phyloP scores from a whole-genome alignment of 2,329 filamentous ascomycete species.

The Aspergillus sojae region DNA sequence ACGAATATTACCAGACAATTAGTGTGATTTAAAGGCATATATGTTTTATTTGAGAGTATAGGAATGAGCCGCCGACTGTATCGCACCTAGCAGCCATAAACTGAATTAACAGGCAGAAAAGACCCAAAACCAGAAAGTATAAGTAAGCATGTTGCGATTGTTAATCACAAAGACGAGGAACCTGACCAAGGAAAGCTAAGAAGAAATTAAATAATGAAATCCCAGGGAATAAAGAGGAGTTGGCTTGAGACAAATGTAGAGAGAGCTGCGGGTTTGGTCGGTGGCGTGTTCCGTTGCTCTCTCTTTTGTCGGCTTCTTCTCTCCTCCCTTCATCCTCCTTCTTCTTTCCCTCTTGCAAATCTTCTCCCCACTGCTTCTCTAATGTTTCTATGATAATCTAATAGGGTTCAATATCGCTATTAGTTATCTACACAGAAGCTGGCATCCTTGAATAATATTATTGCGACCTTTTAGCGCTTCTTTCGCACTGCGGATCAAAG shows the following conservation, averaged over 20 bases:
- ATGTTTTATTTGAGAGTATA: not conserved
- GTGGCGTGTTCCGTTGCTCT: constrained; percentile 24
- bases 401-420: no score
- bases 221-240: not conserved
- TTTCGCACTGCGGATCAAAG: not conserved
- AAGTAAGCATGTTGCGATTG: not conserved
- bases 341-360: not conserved
- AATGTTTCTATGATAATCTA: not conserved
- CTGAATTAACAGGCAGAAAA: not conserved
- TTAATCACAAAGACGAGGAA: not conserved
- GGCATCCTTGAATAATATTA: not conserved
- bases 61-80: not conserved
- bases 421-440: not conserved
- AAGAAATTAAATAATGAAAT: not conserved
- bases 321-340: constrained; percentile 11
- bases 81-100: not conserved
- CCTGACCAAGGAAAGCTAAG: not conserved
- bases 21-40: not conserved
- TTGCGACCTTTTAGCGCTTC: constrained; percentile 7
- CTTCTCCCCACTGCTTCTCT: not conserved
- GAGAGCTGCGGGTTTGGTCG: constrained; percentile 26
- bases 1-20: not conserved
- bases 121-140: not conserved
- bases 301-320: constrained; percentile 12
- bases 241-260: not conserved